These are phyloP conservation scores for Centrapalus pauciflorus DNA, from an alignment of 129 eudicot genomes.

Conservation along the genomic window DNA sequence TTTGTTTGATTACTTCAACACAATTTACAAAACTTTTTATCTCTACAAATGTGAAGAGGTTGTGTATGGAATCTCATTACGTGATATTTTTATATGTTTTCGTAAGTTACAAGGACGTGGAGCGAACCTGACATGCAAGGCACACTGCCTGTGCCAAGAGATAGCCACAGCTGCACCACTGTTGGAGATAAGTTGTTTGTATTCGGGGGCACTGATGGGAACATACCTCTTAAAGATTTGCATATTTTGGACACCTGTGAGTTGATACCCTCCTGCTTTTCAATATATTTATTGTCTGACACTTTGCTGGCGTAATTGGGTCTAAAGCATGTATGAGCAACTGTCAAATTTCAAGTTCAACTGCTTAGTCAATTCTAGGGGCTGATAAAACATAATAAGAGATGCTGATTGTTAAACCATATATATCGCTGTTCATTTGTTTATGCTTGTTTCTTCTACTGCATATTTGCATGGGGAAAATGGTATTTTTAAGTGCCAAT, in stretches of 20 bases:
- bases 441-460: not conserved
- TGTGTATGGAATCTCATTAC: not conserved
- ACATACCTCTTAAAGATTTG: conserved; percentile 73
- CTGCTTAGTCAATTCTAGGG: not conserved
- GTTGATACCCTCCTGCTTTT: conserved; percentile 23
- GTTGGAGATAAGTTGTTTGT: conserved; percentile 78
- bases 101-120: conserved; percentile 65
- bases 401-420: not conserved
- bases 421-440: not conserved
- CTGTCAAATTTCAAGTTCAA: not conserved
- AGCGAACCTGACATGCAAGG: conserved; percentile 78
- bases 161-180: conserved; percentile 94
- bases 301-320: not conserved
- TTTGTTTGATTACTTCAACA: not conserved
- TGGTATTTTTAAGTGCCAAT: not conserved
- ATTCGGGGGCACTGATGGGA: conserved; percentile 95
- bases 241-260: conserved; percentile 84
- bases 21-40: not conserved
- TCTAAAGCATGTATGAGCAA: not conserved
- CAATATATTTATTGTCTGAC: not conserved
- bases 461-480: not conserved
- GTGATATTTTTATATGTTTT: not conserved
- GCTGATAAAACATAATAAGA: not conserved
- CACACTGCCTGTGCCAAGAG: conserved; percentile 75
- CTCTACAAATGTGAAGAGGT: not conserved